Conservation (phyloP, 805 yeast genomes). For the Starmerella gropengiesseri region DNA sequence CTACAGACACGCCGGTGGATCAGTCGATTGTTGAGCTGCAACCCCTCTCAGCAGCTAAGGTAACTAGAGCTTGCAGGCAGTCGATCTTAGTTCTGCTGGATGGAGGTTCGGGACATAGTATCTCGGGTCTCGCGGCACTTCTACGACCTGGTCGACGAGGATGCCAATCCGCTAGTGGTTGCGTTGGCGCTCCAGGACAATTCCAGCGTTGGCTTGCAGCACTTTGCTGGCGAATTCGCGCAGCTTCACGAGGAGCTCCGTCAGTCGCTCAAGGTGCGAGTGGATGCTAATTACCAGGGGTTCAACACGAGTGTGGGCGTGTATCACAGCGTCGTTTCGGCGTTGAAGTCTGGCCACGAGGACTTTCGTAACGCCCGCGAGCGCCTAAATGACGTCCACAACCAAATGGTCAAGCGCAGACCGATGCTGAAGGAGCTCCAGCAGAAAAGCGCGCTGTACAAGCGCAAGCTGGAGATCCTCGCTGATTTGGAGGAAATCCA, state of each 20-base stretch:
- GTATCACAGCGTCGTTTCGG: constrained; percentile 57
- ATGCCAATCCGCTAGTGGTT: constrained; percentile 71
- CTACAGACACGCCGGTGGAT: too few relatives aligned
- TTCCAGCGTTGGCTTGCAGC: constrained; percentile 84
- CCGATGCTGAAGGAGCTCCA: constrained; percentile 55
- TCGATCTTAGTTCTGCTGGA: background rate
- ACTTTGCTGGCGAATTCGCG: constrained; percentile 54
- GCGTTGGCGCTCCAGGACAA: constrained; percentile 77
- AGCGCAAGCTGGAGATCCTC: constrained; percentile 59
- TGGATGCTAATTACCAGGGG: constrained; percentile 51
- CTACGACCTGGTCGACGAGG: constrained; percentile 36
- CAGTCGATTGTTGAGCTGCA: too few relatives aligned
- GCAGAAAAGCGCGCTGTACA: constrained; percentile 48
- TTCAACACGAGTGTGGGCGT: constrained; percentile 80
- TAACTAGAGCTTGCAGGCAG: too few relatives aligned
- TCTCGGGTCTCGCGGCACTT: constrained; percentile 22
- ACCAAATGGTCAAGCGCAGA: constrained; percentile 43
- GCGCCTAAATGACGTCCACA: constrained; percentile 39
- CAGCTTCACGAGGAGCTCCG: constrained; percentile 49
- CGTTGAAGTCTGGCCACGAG: constrained; percentile 55
- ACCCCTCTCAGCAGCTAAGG: too few relatives aligned
- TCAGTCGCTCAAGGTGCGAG: constrained; percentile 51
- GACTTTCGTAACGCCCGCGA: constrained; percentile 41
- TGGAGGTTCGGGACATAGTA: constrained; percentile 21
- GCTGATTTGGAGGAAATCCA: constrained; percentile 54